These are phyloP conservation scores for Fraxinus platypoda DNA, from an alignment of 305 asterid species.

Conservation along the genomic window DNA sequence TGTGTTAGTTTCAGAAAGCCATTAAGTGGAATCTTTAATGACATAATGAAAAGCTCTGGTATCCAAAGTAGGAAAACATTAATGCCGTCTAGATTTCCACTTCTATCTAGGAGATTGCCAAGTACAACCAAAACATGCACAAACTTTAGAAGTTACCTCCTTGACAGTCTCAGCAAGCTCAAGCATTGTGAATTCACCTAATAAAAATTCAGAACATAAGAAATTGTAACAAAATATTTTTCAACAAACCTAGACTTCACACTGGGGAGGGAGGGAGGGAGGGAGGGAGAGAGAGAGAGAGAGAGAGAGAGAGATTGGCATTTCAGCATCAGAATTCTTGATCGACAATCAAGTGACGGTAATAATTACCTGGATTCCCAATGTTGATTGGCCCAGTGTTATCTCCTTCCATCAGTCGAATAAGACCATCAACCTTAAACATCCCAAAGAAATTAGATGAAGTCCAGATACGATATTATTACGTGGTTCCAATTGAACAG, in stretches of 20 bases:
- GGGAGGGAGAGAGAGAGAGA: background rate
- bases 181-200: conserved; percentile 65
- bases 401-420: conserved; percentile 83
- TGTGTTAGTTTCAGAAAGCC: background rate
- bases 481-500: background rate
- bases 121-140: background rate
- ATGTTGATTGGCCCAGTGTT: conserved; percentile 80
- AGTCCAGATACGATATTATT: background rate
- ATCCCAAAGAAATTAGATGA: conserved; percentile 9
- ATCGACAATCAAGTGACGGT: background rate
- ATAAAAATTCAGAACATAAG: background rate
- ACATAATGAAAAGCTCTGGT: background rate
- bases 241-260: background rate
- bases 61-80: background rate
- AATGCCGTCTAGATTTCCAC: background rate
- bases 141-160: conserved; percentile 40
- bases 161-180: conserved; percentile 70
- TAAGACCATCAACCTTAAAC: conserved; percentile 77
- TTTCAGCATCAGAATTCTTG: background rate
- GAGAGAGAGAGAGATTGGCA: background rate
- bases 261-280: background rate
- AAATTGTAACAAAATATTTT: background rate
- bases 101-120: background rate
- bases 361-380: conserved; percentile 77
- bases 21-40: background rate